Conservation (phyloP, 2,329 filamentous ascomycete genomes). For the Thielaviopsis punctulata region DNA sequence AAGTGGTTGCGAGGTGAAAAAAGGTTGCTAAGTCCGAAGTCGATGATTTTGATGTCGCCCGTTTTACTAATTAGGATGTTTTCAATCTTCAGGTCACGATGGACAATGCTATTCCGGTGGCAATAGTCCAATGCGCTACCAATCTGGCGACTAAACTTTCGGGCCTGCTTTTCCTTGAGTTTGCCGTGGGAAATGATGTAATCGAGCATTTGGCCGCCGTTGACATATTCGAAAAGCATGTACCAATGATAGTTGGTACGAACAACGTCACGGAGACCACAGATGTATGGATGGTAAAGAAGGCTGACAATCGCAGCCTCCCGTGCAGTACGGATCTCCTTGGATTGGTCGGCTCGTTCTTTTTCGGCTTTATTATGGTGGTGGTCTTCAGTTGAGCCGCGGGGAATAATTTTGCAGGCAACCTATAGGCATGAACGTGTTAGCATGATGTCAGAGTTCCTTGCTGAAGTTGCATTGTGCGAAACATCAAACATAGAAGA, state of each 20-base stretch:
- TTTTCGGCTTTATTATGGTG: constrained; percentile 54
- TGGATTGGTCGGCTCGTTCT: constrained; percentile 85
- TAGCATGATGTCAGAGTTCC: neutral
- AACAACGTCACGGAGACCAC: constrained; percentile 85
- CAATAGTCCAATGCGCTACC: constrained; percentile 94
- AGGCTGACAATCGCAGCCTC: constrained; percentile 94
- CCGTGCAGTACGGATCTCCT: constrained; percentile 84
- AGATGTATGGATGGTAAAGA: constrained; percentile 88
- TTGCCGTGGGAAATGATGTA: constrained; percentile 98
- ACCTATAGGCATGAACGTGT: constrained; percentile 37
- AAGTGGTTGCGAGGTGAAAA: constrained; percentile 73
- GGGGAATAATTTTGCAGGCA: constrained; percentile 91
- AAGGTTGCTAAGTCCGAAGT: constrained; percentile 92
- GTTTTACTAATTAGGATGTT: constrained; percentile 99
- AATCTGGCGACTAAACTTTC: constrained; percentile 95
- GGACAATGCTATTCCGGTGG: constrained; percentile 94
- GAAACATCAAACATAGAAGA: neutral
- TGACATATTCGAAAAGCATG: constrained; percentile 98
- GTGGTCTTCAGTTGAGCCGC: constrained; percentile 75
- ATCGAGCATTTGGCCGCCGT: constrained; percentile 97
- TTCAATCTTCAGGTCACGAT: constrained; percentile 94
- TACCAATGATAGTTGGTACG: constrained; percentile 98
- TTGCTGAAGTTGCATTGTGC: neutral
- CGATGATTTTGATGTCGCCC: constrained; percentile 97
- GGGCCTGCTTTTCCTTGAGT: constrained; percentile 92